These are phyloP conservation scores for Lyophyllum atratum DNA, from an alignment of 768 basidiomycete species.

Conservation along the genomic window DNA sequence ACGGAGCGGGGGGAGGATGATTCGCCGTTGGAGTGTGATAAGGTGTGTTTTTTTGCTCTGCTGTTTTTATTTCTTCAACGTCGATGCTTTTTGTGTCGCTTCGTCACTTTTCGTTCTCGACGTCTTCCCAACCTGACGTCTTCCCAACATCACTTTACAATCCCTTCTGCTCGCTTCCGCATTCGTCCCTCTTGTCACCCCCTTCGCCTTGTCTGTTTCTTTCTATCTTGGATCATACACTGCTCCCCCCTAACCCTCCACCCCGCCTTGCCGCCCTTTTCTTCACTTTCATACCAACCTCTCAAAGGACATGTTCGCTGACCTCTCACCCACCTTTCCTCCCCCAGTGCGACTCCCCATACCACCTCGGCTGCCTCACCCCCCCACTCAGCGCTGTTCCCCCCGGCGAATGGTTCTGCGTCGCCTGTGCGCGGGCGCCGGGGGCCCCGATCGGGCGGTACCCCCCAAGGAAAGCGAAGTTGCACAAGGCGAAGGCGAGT, in stretches of 20 bases:
- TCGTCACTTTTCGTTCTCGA: too few species aligned
- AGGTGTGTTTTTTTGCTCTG: conserved; percentile 44
- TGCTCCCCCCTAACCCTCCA: too few species aligned
- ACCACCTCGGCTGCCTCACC: conserved; percentile 78
- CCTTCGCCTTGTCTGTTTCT: too few species aligned
- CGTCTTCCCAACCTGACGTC: too few species aligned
- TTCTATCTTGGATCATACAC: too few species aligned
- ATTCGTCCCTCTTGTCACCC: too few species aligned
- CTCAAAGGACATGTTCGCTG: too few species aligned
- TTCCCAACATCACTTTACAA: too few species aligned
- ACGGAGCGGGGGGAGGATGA: conserved; percentile 74
- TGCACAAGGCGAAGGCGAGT: conserved; percentile 20
- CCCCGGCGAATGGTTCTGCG: conserved; percentile 93
- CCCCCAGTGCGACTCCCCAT: conserved; percentile 85
- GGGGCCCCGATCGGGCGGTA: conserved; percentile 52
- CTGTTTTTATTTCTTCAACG: neutral
- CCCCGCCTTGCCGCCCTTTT: too few species aligned
- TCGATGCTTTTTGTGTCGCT: neutral
- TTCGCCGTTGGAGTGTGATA: conserved; percentile 86
- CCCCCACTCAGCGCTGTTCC: conserved; percentile 80
- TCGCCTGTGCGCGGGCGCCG: conserved; percentile 63
- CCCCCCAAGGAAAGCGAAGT: conserved; percentile 23
- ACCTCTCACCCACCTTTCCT: conserved; percentile 6
- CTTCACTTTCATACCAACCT: too few species aligned
- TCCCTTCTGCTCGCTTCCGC: too few species aligned